These are phyloP conservation scores for Aspergillus pseudoterreus DNA, from an alignment of 2,329 filamentous ascomycete species.

Conservation along the genomic window DNA sequence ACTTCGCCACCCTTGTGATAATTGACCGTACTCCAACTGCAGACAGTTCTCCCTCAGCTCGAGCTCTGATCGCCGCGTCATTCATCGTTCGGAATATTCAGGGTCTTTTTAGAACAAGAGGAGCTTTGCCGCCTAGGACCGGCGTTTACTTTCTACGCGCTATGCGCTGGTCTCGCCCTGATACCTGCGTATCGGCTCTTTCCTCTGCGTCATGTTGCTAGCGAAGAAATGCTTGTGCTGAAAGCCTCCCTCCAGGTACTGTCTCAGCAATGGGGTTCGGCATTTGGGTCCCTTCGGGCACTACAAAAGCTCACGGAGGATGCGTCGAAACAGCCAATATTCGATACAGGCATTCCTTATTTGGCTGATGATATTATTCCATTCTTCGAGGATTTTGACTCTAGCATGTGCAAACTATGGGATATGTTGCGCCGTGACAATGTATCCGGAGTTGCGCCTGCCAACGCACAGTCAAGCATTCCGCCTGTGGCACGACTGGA, in stretches of 20 bases:
- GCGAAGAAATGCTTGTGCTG: neutral
- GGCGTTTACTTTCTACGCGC: conserved; percentile 41
- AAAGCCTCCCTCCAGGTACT: neutral
- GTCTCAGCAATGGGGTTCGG: neutral
- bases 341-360: no score
- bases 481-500: no score
- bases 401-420: no score
- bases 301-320: neutral
- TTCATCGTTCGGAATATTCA: neutral
- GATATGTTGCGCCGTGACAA: no score
- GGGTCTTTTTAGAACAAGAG: conserved; percentile 34
- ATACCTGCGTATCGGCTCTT: conserved; percentile 36
- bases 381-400: no score
- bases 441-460: no score
- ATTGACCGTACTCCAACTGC: conserved; percentile 28
- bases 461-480: no score
- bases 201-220: neutral
- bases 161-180: conserved; percentile 38
- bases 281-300: neutral
- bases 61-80: neutral
- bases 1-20: conserved; percentile 39
- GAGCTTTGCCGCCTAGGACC: conserved; percentile 40
- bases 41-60: neutral
- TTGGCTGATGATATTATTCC: neutral
- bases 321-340: neutral